Evolutionary conservation across 352 stramenopile genomes (phyloP), one percentile per base, ranked within the genome.

Genomic region (Globisporangium alternatum): DNA sequence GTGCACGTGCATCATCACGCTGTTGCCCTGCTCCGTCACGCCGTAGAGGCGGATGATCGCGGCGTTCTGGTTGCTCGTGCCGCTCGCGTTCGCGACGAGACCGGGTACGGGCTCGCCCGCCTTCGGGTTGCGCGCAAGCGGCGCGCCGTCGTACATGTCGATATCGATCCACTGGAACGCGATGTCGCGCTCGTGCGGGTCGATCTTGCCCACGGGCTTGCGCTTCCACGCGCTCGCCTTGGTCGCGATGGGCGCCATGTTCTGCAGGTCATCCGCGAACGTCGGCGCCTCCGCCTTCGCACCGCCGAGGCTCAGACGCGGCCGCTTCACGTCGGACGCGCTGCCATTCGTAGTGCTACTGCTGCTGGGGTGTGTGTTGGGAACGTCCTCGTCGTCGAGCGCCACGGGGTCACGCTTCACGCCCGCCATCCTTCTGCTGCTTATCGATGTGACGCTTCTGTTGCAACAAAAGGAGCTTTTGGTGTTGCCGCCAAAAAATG

Each of bases 81-180:
- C 94, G 69, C 91, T 98, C 12, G 94, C 67, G 21, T 86, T 86
- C 48, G 98, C 90, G n/a, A 99, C 85, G 62, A 81, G 68, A 0
- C 74, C 76, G 0, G 85, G 83, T 12, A 94, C 81, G 0, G 61
- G 65, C 37, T 88, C 69, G 25, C 77, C 78, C 21, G 75, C 77
- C 61, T 94, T 95, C 7, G 96, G 95, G 75, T 99, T 98, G 22
- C 66, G 57, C 0, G 71, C 35, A 10, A 99, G 80, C 13, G 96
- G 91, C 35, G 82, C 60, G 2, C 96, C 97, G 21, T 95, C 83
- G 54, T 98, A 98, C 89, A 99, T 98, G 77, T 99, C 97, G 60
- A 99, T 98, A 70, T 99, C 97, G 54, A 99, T 91, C 97, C 97
- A 99, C 78, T 99, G 96, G 63, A 99, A 93, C 6, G 79, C 69